Conservation (phyloP, 2,329 filamentous ascomycete species). For the Lecanicillium sp. region DNA sequence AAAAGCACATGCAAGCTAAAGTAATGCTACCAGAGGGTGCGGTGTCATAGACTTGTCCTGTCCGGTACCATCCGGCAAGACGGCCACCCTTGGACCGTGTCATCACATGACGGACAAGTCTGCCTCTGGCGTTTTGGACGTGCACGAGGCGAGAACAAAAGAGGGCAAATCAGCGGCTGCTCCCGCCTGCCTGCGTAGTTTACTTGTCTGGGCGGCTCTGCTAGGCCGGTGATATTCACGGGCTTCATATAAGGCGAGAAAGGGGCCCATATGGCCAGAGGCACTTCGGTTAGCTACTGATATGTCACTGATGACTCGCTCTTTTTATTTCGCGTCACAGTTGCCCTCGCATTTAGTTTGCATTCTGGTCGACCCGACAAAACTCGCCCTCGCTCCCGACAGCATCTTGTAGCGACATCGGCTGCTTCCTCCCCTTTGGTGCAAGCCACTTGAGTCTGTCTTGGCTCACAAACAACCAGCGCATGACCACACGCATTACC, state of each 20-base stretch:
- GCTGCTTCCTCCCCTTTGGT: background rate
- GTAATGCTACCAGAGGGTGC: background rate
- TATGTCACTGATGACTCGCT: too few species aligned
- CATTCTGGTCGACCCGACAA: too few species aligned
- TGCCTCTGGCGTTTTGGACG: background rate
- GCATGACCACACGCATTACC: slow-evolving; percentile 5
- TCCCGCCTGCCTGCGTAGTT: background rate
- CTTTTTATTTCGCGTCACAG: too few species aligned
- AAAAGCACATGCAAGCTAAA: slow-evolving; percentile 6
- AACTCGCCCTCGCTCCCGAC: background rate
- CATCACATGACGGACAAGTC: slow-evolving; percentile 7
- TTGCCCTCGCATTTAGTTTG: too few species aligned
- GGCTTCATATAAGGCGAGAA: background rate
- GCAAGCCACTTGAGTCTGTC: slow-evolving; percentile 2
- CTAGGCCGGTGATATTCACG: background rate
- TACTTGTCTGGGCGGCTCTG: too few species aligned
- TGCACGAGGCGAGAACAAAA: slow-evolving; percentile 1
- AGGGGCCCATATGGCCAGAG: too few species aligned
- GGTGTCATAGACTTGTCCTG: too few species aligned
- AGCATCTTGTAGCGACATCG: slow-evolving; percentile 1
- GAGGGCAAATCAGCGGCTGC: slow-evolving; percentile 3
- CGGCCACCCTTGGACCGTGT: background rate
- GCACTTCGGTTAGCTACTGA: too few species aligned
- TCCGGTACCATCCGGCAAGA: background rate
- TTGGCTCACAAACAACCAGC: background rate